Conservation (phyloP, 495 filamentous ascomycete species). For the Trypethelium eluteriae region DNA sequence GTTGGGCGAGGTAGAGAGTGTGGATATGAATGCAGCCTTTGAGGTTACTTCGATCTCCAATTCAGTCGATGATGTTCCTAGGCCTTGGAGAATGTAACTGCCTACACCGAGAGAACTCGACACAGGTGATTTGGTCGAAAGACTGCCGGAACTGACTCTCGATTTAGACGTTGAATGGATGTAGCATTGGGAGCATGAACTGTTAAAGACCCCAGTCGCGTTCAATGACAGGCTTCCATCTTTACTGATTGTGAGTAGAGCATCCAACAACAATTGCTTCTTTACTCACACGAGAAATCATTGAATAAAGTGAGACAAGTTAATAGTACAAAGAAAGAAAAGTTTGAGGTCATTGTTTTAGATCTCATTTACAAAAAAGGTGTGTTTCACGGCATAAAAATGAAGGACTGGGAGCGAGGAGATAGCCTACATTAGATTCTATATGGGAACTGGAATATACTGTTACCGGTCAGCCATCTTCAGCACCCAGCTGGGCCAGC, state of each 20-base stretch:
- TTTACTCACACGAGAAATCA: not conserved
- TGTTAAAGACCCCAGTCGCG: not conserved
- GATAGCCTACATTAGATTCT: not conserved
- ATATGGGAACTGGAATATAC: not conserved
- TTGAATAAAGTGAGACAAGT: not conserved
- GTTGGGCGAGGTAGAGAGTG: not conserved
- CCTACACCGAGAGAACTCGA: not conserved
- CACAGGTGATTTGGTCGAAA: not conserved
- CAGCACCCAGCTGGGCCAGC: not conserved
- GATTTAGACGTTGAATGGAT: not conserved
- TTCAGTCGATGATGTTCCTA: not conserved
- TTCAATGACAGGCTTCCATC: not conserved
- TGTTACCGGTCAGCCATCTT: not conserved
- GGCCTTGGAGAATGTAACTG: constrained; percentile 1
- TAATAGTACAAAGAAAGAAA: not conserved
- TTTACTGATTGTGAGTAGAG: not conserved
- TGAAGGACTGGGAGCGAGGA: not conserved
- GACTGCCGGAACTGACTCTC: not conserved
- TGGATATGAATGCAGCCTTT: too few relatives aligned
- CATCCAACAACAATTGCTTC: not conserved
- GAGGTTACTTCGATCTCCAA: not conserved
- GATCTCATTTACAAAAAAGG: not conserved
- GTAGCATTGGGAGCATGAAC: not conserved
- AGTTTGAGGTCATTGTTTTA: not conserved
- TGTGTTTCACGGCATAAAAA: not conserved